phyloP scores from a whole-genome alignment of 139 green algal species.

The Deuterostichococcus epilithicus region DNA sequence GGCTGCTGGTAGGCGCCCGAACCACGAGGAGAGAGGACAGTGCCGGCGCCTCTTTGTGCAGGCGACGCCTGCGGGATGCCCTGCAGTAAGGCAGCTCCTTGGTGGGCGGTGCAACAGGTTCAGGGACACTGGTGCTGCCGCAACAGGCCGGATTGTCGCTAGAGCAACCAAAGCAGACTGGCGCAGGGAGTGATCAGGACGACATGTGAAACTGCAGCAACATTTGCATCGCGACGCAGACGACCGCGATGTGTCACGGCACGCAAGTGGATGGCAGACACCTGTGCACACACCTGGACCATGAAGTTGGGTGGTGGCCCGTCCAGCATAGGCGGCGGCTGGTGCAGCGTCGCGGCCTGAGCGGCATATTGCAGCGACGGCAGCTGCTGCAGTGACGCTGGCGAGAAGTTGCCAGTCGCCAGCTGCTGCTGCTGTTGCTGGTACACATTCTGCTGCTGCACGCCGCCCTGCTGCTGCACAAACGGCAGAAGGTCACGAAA shows the following conservation, averaged over 20 bases:
- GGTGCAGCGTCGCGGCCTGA: background rate
- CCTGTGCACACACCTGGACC: background rate
- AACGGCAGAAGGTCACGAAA: too few relatives aligned
- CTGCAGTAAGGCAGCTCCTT: background rate
- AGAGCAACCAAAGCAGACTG: too few relatives aligned
- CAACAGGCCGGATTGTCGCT: too few relatives aligned
- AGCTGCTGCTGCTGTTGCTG: background rate
- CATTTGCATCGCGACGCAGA: too few relatives aligned
- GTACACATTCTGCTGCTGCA: background rate
- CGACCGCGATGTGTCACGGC: too few relatives aligned
- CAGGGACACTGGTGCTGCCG: too few relatives aligned
- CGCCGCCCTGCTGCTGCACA: too few relatives aligned
- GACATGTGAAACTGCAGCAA: too few relatives aligned
- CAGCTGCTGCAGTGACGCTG: background rate
- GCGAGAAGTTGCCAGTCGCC: too few relatives aligned
- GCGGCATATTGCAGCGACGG: background rate
- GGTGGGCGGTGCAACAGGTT: too few relatives aligned
- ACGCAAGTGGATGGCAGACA: too few relatives aligned
- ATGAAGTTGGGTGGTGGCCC: background rate
- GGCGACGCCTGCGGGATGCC: background rate
- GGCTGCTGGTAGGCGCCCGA: background rate
- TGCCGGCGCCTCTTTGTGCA: background rate
- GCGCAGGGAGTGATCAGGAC: too few relatives aligned
- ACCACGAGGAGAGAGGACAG: background rate
- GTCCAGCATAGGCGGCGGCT: background rate